Percentiles rank a stretch among this genome's conserved stretches.
Conservation (phyloP, 441 rosid genomes). For the Aleurites moluccanus region DNA sequence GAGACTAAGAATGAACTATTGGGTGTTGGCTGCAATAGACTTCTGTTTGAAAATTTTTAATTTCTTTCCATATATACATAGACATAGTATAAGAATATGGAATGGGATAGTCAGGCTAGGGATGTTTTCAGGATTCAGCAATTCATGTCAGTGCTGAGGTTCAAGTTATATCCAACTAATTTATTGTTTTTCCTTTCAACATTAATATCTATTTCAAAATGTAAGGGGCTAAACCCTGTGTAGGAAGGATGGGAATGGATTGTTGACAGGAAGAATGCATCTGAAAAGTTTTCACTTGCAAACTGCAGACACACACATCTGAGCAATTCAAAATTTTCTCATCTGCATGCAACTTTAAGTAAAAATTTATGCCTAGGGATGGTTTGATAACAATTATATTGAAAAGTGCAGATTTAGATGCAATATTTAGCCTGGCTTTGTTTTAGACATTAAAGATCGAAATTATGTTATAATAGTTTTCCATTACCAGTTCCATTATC, state of each 20-base stretch:
- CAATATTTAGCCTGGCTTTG: not conserved
- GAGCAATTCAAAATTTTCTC: not conserved
- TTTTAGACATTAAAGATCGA: not conserved
- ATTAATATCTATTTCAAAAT: not conserved
- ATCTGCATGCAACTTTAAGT: not conserved
- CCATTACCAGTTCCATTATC: not conserved
- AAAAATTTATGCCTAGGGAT: not conserved
- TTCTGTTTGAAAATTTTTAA: not conserved
- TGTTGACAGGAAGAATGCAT: too few species aligned
- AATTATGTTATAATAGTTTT: not conserved
- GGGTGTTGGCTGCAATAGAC: not conserved
- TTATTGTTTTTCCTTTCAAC: not conserved
- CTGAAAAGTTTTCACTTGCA: too few species aligned
- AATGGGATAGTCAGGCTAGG: not conserved
- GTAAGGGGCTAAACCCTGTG: too few species aligned
- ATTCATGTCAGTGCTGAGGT: not conserved
- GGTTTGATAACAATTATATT: not conserved
- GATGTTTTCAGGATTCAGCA: not conserved
- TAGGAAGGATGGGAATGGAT: too few species aligned
- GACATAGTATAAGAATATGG: not conserved
- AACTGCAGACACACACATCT: not conserved
- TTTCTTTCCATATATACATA: not conserved
- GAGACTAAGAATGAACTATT: not conserved
- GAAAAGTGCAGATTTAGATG: not conserved
- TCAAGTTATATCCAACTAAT: not conserved